Base-by-base conservation (phyloP, 106 monocot genomes). In the Iris macrosiphon region DNA sequence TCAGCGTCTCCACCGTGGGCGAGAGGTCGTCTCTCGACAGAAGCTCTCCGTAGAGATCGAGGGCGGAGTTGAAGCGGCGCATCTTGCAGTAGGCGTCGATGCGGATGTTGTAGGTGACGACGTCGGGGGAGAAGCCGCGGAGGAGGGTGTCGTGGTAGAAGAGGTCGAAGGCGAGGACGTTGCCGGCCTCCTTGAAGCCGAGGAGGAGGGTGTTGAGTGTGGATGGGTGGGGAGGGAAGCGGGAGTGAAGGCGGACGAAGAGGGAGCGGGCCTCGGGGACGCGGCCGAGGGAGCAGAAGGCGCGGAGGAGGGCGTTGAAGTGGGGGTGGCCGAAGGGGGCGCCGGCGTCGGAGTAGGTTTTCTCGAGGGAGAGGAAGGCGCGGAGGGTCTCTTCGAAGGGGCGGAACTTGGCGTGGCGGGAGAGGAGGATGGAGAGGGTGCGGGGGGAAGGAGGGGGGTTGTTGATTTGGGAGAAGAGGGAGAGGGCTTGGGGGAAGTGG, bases 41-140 rank as follows among this genome's bases (percentile, higher is more conserved):
- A n/a, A n/a, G n/a, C n/a, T 94, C 67, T 94, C 84, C 3, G 68
- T 65, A 45, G 82, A 35, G 23, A 95, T 47, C 61, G 29, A 79
- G 26, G 3, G 88, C 89, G 14, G 70, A 67, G 0, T 3, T 45
- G 24, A 89, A 67, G 40, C 68, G 58, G 3, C 70, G 69, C 57
- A 74, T 85, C 64, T 82, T 85, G 74, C 89, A 89, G 60, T 82
- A 95, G 1, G 82, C 89, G 26, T 89, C 89, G 38, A 95, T 89
- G 47, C 85, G 49, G 5, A 95, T 74, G 37, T 85, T 89, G 58
- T 71, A 95, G 16, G 75, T 79, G 24, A 89, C 76, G 4, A 62
- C 67, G 42, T 89, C 73, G 0, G 94, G 94, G 8, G 59, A 52
- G 55, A 89, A 95, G 4, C 89, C 85, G 4, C 89, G 58, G 28